phyloP scores from a whole-genome alignment of 176 grass and related monocot genomes.

The Raddia guianensis region DNA sequence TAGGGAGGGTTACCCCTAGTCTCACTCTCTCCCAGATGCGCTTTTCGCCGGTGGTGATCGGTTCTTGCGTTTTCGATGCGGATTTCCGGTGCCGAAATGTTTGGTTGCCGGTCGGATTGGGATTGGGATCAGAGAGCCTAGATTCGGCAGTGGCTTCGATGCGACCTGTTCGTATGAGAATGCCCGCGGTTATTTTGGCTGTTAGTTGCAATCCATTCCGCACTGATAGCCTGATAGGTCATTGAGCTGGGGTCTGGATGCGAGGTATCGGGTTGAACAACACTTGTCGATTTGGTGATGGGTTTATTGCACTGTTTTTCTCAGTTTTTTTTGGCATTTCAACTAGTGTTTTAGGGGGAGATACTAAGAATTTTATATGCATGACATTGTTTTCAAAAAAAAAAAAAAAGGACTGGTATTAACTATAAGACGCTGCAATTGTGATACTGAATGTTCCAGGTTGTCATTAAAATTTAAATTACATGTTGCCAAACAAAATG shows the following conservation, averaged over 20 bases:
- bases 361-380: neutral
- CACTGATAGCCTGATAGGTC: neutral
- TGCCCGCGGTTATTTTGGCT: neutral
- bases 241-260: slow-evolving; percentile 27
- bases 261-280: neutral
- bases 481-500: neutral
- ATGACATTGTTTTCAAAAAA: slow-evolving; percentile 7
- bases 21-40: neutral
- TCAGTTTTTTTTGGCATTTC: neutral
- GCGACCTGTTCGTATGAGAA: neutral
- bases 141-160: slow-evolving; percentile 17
- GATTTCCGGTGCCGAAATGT: neutral
- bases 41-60: neutral
- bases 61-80: neutral
- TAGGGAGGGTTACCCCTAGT: neutral
- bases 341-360: neutral
- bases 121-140: slow-evolving; percentile 22
- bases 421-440: neutral
- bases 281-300: neutral
- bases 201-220: neutral
- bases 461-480: neutral
- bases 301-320: neutral
- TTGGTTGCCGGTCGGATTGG: neutral
- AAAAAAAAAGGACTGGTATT: neutral
- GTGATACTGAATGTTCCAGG: neutral